Evolutionary conservation across 2,329 filamentous ascomycete species (phyloP).

Genomic region (Ophiostoma sp.): DNA sequence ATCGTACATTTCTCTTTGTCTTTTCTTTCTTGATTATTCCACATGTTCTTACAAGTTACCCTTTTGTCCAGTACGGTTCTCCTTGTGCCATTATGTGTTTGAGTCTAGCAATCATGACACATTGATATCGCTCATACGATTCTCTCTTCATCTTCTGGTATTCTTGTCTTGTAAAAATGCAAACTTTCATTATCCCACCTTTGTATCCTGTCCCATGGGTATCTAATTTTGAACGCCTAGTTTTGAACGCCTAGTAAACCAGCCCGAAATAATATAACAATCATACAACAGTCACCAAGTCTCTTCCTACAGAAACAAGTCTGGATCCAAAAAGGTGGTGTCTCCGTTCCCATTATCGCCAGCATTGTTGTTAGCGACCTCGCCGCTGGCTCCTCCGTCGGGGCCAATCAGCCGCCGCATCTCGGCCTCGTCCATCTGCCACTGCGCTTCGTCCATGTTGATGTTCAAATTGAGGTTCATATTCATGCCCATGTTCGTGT

Average conservation of each 20-base stretch:
- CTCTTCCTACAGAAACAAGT: slow-evolving; percentile 21
- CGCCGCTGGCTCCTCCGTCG: slow-evolving; percentile 14
- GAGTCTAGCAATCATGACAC: not conserved
- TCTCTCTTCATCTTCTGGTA: not conserved
- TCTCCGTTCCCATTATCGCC: not conserved
- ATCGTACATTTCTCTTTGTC: not conserved
- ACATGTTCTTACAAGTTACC: not conserved
- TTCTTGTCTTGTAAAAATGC: not conserved
- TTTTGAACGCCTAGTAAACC: slow-evolving; percentile 4
- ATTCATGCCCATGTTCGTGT: not conserved
- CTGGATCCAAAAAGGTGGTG: slow-evolving; percentile 21
- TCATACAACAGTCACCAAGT: not conserved
- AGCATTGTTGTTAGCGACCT: not conserved
- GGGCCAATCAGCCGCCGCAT: slow-evolving; percentile 29
- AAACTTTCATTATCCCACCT: not conserved
- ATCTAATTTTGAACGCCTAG: not conserved
- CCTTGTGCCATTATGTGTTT: not conserved
- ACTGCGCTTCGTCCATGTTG: slow-evolving; percentile 21
- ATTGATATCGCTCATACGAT: not conserved
- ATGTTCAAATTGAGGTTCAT: not conserved
- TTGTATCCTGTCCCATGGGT: not conserved
- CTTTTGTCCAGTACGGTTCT: not conserved
- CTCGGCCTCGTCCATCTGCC: slow-evolving; percentile 29
- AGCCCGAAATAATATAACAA: not conserved
- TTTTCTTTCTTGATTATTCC: not conserved